A percentile compares a stretch with the other conserved stretches of the same genome.
Conservation (phyloP, 495 filamentous ascomycete genomes). For the Neurospora sp. region DNA sequence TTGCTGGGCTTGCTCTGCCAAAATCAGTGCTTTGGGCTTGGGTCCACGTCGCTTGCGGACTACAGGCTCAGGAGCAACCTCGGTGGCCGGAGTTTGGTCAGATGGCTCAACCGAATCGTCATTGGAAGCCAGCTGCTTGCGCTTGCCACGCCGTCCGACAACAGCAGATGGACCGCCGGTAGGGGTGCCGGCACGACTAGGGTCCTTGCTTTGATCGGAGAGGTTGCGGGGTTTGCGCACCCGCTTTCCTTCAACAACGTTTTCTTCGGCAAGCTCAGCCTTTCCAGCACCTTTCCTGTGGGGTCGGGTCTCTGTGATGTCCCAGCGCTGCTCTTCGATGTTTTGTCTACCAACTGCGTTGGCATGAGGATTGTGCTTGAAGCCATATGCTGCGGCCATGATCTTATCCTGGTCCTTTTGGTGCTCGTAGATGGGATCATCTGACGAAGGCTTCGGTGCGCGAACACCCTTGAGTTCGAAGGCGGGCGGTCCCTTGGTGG, state of each 20-base stretch:
- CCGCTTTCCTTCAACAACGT: conserved; percentile 32
- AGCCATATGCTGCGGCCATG: conserved; percentile 33
- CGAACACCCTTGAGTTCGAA: conserved; percentile 32
- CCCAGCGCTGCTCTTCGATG: conserved; percentile 35
- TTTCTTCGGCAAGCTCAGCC: conserved; percentile 33
- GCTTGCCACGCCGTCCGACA: conserved; percentile 22
- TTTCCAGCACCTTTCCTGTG: conserved; percentile 37
- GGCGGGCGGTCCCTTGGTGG: conserved; percentile 18
- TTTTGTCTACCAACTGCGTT: conserved; percentile 33
- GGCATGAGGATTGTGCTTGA: conserved; percentile 33
- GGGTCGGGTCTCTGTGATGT: conserved; percentile 34
- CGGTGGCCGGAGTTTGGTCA: neutral
- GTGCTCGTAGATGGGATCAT: conserved; percentile 22
- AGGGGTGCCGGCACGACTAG: conserved; percentile 32
- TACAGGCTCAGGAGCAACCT: conserved; percentile 1
- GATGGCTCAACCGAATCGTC: conserved; percentile 6
- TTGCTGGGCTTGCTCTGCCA: neutral
- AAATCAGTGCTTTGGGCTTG: neutral
- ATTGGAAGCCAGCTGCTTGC: conserved; percentile 11
- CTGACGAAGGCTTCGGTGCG: conserved; percentile 24
- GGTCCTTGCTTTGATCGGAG: conserved; percentile 30
- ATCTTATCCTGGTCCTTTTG: conserved; percentile 32
- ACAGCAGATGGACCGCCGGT: conserved; percentile 1
- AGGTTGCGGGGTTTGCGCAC: conserved; percentile 30
- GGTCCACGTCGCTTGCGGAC: conserved; percentile 9